These are phyloP conservation scores for Hemerocallis citrina DNA, from an alignment of 106 monocot genomes.

Conservation along the genomic window DNA sequence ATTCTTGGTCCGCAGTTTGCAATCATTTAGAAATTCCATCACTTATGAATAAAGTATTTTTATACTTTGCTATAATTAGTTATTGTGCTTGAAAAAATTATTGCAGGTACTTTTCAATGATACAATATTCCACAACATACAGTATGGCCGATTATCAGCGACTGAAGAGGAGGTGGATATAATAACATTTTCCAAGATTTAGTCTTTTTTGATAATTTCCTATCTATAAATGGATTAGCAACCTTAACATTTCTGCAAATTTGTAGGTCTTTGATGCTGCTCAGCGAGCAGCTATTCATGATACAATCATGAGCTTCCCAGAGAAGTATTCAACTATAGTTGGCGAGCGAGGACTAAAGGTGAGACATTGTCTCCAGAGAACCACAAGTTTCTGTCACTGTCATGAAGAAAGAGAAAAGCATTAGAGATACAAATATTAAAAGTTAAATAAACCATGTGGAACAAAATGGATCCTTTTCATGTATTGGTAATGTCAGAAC, in stretches of 20 bases:
- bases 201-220: background rate
- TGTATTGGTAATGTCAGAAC: too few relatives aligned
- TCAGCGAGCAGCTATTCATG: slow-evolving; percentile 74
- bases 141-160: slow-evolving; percentile 79
- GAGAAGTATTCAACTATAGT: slow-evolving; percentile 84
- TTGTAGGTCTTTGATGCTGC: slow-evolving; percentile 80
- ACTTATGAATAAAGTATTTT: too few relatives aligned
- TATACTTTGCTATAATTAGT: too few relatives aligned
- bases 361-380: slow-evolving; percentile 5
- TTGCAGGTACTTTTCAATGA: slow-evolving; percentile 92
- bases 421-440: background rate
- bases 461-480: too few relatives aligned
- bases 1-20: too few relatives aligned
- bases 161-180: slow-evolving; percentile 70
- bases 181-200: background rate
- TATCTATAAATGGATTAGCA: background rate
- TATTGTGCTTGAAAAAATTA: background rate
- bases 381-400: background rate
- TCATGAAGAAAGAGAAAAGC: background rate
- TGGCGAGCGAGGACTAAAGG: slow-evolving; percentile 94
- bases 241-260: background rate
- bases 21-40: too few relatives aligned
- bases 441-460: too few relatives aligned
- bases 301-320: slow-evolving; percentile 87
- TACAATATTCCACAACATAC: slow-evolving; percentile 92